A percentile compares a stretch with the other conserved stretches of the same genome.
Conservation (phyloP, 2,329 filamentous ascomycete genomes). For the Fusarium verrucosum region DNA sequence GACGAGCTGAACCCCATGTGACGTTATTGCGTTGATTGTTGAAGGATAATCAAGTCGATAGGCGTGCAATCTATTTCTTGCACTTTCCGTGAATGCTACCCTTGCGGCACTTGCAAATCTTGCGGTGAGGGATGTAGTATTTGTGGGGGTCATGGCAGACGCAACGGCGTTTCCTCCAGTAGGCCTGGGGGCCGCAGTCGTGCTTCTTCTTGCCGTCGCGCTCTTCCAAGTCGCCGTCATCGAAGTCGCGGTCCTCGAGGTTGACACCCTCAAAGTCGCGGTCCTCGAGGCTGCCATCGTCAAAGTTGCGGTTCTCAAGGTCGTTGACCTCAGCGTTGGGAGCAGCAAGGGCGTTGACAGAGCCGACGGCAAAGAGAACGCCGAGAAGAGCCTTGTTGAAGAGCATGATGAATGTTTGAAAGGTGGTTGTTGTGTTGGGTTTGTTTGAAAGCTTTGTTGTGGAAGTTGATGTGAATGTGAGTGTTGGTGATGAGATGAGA, state of each 20-base stretch:
- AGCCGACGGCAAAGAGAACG: slow-evolving; percentile 8
- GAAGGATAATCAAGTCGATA: background rate
- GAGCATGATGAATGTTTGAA: slow-evolving; percentile 11
- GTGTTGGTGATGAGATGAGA: background rate
- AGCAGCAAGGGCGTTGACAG: slow-evolving; percentile 20
- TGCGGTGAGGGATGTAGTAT: slow-evolving; percentile 16
- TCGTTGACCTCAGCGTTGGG: background rate
- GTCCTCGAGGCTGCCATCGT: background rate
- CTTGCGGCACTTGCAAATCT: slow-evolving; percentile 25
- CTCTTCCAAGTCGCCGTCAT: too few relatives aligned
- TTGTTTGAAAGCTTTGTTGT: background rate
- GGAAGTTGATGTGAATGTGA: background rate
- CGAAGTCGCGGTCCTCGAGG: too few relatives aligned
- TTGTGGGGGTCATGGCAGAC: slow-evolving; percentile 24
- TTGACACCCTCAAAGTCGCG: too few relatives aligned
- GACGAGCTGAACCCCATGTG: too few relatives aligned
- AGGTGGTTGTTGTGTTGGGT: accelerated
- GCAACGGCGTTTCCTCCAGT: slow-evolving; percentile 5
- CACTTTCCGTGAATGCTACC: slow-evolving; percentile 28
- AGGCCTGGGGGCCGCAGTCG: slow-evolving; percentile 19
- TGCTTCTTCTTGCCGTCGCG: too few relatives aligned
- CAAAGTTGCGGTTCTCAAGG: background rate
- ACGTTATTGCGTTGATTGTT: background rate
- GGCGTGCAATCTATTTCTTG: slow-evolving; percentile 8
- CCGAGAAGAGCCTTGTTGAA: slow-evolving; percentile 17